A percentile compares a stretch with the other conserved stretches of the same genome.
These are phyloP conservation scores for Daldinia sp. DNA, from an alignment of 2,329 filamentous ascomycete genomes.

Conservation along the genomic window DNA sequence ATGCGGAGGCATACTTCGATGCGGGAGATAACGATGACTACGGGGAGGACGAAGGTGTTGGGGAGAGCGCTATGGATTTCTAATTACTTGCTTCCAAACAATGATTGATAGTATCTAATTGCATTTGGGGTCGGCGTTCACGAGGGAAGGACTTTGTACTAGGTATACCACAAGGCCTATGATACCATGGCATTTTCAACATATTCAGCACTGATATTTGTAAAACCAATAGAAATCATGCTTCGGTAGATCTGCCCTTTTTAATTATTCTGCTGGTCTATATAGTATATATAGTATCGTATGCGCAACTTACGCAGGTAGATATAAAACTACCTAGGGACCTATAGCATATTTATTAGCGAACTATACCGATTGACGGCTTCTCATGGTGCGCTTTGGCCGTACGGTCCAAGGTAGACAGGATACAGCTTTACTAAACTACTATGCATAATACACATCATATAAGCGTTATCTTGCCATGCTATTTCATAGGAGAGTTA, in stretches of 20 bases:
- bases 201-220: neutral
- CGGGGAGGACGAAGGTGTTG: slow-evolving; percentile 64
- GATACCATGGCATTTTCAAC: slow-evolving; percentile 5
- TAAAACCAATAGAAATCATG: neutral
- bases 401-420: neutral
- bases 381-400: no score
- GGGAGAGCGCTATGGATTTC: slow-evolving; percentile 50
- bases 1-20: slow-evolving; percentile 72
- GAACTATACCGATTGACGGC: no score
- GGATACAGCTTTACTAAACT: neutral
- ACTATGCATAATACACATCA: neutral
- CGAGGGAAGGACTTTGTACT: slow-evolving; percentile 1
- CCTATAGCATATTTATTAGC: neutral
- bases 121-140: slow-evolving; percentile 28
- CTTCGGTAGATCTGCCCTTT: neutral
- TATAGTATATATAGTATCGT: neutral
- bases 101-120: neutral
- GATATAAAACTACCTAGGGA: no score
- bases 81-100: slow-evolving; percentile 3
- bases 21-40: slow-evolving; percentile 66
- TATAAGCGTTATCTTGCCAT: neutral
- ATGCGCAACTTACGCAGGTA: neutral
- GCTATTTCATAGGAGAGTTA: neutral
- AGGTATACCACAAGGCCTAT: slow-evolving; percentile 1
- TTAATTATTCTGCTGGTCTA: neutral